Evolutionary conservation across 2,329 filamentous ascomycete genomes (phyloP).

Genomic region (Karstenula rhodostoma): DNA sequence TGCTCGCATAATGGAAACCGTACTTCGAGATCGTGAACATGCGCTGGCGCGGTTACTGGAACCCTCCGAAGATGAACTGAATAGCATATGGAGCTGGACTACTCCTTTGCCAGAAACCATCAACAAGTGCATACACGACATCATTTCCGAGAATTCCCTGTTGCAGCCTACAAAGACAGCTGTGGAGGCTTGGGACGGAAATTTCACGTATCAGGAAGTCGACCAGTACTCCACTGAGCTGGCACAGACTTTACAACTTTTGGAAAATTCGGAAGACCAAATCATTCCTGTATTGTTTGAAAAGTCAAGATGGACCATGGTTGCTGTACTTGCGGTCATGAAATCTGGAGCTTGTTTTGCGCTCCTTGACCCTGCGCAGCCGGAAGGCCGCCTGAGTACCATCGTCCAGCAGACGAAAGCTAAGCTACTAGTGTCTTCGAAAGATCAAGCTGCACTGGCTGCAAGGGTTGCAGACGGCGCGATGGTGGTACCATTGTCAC

Average conservation of each 20-base stretch:
- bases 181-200: slow-evolving; percentile 50
- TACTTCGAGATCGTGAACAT: slow-evolving; percentile 43
- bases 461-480: slow-evolving; percentile 39
- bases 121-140: slow-evolving; percentile 58
- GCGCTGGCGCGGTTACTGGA: slow-evolving; percentile 27
- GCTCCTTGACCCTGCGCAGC: slow-evolving; percentile 47
- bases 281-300: slow-evolving; percentile 52
- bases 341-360: slow-evolving; percentile 51
- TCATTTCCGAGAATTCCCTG: slow-evolving; percentile 52
- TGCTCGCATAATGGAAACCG: slow-evolving; percentile 41
- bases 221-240: slow-evolving; percentile 43
- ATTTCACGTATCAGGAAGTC: slow-evolving; percentile 45
- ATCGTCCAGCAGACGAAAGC: slow-evolving; percentile 44
- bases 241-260: slow-evolving; percentile 34
- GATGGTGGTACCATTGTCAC: slow-evolving; percentile 44
- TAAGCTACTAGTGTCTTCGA: slow-evolving; percentile 38
- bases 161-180: slow-evolving; percentile 47
- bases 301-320: slow-evolving; percentile 50
- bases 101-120: slow-evolving; percentile 53
- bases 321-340: slow-evolving; percentile 51
- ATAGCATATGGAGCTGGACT: slow-evolving; percentile 60
- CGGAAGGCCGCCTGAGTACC: slow-evolving; percentile 42
- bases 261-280: slow-evolving; percentile 35
- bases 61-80: slow-evolving; percentile 49
- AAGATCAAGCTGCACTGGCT: slow-evolving; percentile 38